phyloP scores from a whole-genome alignment of 78 protist genomes.

The Salpingoeca rosetta region DNA sequence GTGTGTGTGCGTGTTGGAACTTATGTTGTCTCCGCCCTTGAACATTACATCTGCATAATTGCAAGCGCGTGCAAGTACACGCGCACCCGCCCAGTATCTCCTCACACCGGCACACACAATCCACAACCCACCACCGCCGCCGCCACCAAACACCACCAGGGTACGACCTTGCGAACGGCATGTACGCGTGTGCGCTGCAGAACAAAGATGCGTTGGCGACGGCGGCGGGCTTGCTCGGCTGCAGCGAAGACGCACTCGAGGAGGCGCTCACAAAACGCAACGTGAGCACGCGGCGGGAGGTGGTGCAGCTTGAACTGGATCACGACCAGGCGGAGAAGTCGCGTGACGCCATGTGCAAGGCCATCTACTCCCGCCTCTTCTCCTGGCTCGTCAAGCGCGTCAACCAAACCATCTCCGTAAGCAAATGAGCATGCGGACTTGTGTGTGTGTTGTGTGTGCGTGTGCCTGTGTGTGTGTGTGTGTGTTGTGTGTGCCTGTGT shows the following conservation, averaged over 20 bases:
- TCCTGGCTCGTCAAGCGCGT: slow-evolving; percentile 67
- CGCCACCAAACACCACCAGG: too few relatives aligned
- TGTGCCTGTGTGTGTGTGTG: neutral
- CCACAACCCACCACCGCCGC: too few relatives aligned
- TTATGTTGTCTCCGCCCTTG: too few relatives aligned
- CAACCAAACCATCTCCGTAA: slow-evolving; percentile 15
- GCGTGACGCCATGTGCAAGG: slow-evolving; percentile 75
- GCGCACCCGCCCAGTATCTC: too few relatives aligned
- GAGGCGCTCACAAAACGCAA: neutral
- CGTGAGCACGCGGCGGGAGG: neutral
- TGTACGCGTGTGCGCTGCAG: neutral
- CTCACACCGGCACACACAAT: too few relatives aligned
- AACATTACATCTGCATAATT: too few relatives aligned
- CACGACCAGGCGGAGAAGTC: neutral
- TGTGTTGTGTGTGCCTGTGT: slow-evolving; percentile 3
- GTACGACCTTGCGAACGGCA: neutral
- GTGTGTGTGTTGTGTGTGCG: neutral
- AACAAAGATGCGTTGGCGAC: neutral
- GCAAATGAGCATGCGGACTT: neutral
- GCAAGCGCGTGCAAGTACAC: too few relatives aligned
- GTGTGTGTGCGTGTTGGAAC: too few relatives aligned
- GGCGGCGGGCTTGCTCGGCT: neutral
- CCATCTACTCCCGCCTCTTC: slow-evolving; percentile 76
- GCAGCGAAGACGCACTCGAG: neutral
- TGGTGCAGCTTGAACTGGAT: neutral